Percentiles rank a stretch among this genome's conserved stretches.
phyloP scores from a whole-genome alignment of 768 basidiomycete genomes.

The Naganishia randhawae region DNA sequence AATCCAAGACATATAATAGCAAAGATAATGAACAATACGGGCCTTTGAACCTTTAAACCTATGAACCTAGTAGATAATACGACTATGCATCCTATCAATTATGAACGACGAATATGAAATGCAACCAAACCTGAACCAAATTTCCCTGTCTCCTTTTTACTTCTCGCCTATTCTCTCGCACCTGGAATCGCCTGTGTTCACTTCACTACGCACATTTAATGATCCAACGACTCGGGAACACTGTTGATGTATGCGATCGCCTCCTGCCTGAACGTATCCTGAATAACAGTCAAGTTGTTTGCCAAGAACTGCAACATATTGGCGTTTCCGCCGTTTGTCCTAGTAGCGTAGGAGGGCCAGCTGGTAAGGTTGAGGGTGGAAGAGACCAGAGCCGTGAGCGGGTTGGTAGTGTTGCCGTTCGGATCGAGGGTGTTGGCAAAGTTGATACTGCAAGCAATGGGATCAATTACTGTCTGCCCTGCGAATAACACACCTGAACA shows the following conservation, averaged over 20 bases:
- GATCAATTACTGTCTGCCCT: neutral
- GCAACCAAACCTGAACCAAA: conserved; percentile 4
- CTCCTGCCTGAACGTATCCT: conserved; percentile 38
- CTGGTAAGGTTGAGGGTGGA: conserved; percentile 30
- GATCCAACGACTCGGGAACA: conserved; percentile 33
- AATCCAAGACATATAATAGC: neutral
- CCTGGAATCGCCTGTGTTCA: neutral
- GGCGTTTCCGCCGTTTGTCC: conserved; percentile 2
- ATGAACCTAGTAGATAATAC: neutral
- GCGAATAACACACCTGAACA: conserved; percentile 33
- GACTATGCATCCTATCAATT: conserved; percentile 19
- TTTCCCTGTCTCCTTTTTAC: neutral
- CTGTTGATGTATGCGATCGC: conserved; percentile 41
- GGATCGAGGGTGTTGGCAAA: conserved; percentile 44
- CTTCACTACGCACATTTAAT: neutral
- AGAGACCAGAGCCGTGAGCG: conserved; percentile 16
- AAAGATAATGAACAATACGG: neutral
- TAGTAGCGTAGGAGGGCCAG: conserved; percentile 37
- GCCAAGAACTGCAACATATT: conserved; percentile 36
- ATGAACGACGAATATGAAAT: conserved; percentile 1
- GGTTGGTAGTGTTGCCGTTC: conserved; percentile 28
- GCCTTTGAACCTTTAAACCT: too few species aligned
- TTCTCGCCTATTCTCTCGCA: neutral
- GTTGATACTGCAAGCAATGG: conserved; percentile 36
- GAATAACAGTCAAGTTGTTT: conserved; percentile 39